Base-by-base conservation (phyloP, 352 stramenopile species). In the Globisporangium radiosum region DNA sequence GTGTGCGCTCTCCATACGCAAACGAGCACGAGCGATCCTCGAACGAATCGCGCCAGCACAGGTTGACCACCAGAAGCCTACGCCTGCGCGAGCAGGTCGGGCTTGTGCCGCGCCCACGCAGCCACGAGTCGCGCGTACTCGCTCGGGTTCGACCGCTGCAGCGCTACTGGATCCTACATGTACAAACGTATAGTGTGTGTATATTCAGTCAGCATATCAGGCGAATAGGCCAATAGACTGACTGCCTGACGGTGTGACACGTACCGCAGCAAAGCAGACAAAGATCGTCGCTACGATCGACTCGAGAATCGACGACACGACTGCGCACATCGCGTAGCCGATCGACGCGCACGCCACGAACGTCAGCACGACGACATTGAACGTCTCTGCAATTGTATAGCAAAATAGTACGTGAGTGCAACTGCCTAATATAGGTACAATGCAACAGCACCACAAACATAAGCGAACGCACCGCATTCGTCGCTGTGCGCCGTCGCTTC, bases 281-380 rank as follows among this genome's bases (percentile, higher is more conserved):
- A 92, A 95, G 60, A 95, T 88, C 19, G 85, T 95, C 38, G 81
- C 70, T 14, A 95, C 85, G 52, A 91, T 87, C 44, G 77, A 90
- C 65, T 95, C 85, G 45, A 95, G 63, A 37, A 93, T 79, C 7
- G 83, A 89, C 52, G 83, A 93, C 58, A 93, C 75, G 58, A 92
- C 87, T 45, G 78, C 75, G 58, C 82, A 95, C 81, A 95, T 93
- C 48, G 83, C 79, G 60, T 92, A 95, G 33, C 83, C 83, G 56
- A 93, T 86, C 25, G 76, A 79, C 19, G 71, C 65, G 53, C 81
- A 92, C 2, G 81, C 70, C 47, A 85, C 69, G 55, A 95, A 95
- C 8, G 81, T 88, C 54, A 91, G 55, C 13, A 93, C 40, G 37
- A 91, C 72, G 47, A 94, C 79, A 59, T 89, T 92, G 63, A 92